Evolutionary conservation across 768 basidiomycete genomes (phyloP).

Genomic region (Chlorophyllum brunneum): DNA sequence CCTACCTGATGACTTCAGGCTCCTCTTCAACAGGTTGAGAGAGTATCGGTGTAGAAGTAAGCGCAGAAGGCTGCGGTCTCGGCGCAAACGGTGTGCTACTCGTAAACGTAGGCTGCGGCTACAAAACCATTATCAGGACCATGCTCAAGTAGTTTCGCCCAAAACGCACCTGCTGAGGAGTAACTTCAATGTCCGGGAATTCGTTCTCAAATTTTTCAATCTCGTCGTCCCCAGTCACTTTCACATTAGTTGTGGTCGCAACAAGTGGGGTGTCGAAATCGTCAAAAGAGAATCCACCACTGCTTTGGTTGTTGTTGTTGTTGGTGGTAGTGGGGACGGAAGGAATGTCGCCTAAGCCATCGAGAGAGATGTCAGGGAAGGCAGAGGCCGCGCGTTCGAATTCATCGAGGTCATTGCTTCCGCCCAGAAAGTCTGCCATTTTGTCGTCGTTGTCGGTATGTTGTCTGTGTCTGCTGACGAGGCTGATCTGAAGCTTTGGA

Average conservation of each 20-base stretch:
- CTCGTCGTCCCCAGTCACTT: conserved; percentile 81
- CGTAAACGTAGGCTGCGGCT: conserved; percentile 32
- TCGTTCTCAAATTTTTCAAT: conserved; percentile 83
- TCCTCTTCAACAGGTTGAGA: conserved; percentile 74
- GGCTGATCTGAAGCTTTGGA: neutral
- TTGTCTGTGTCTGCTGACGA: conserved; percentile 6
- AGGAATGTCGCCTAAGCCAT: conserved; percentile 57
- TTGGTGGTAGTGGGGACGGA: conserved; percentile 26
- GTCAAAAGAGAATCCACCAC: conserved; percentile 62
- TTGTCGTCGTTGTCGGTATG: too few relatives aligned
- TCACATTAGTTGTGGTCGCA: conserved; percentile 41
- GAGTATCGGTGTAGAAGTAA: conserved; percentile 71
- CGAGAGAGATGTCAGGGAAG: conserved; percentile 82
- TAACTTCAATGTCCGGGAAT: conserved; percentile 75
- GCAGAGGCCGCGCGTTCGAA: conserved; percentile 78
- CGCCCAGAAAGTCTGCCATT: conserved; percentile 41
- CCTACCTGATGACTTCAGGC: conserved; percentile 81
- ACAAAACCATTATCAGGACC: neutral
- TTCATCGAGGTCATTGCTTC: conserved; percentile 59
- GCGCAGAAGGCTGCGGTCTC: conserved; percentile 67
- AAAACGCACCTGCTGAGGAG: too few relatives aligned
- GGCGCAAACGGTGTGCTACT: conserved; percentile 61
- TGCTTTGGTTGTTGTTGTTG: conserved; percentile 25
- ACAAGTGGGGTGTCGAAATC: conserved; percentile 51
- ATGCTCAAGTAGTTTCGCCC: too few relatives aligned